phyloP scores from a whole-genome alignment of 345 rosid species.

The Psidium friedrichsthalianum region DNA sequence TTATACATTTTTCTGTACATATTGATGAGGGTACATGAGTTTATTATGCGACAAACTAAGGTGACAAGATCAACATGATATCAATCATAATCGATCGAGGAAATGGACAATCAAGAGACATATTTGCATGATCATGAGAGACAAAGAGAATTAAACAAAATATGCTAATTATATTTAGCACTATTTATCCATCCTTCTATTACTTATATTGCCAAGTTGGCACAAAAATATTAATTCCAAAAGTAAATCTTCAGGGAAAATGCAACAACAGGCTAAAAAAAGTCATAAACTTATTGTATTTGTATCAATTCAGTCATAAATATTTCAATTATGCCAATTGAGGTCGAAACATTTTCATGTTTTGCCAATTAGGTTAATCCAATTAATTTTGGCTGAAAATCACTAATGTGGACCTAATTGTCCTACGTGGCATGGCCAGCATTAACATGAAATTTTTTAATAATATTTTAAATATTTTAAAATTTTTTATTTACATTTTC shows the following conservation, averaged over 20 bases:
- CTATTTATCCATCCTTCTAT: not conserved
- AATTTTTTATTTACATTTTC: too few relatives aligned
- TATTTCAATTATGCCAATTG: rapidly evolving
- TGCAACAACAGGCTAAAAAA: not conserved
- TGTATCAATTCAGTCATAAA: not conserved
- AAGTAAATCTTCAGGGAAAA: not conserved
- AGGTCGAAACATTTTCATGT: not conserved
- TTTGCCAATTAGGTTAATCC: too few relatives aligned
- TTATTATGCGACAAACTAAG: not conserved
- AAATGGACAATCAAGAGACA: not conserved
- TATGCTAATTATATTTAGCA: not conserved
- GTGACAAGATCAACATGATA: not conserved
- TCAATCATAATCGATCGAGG: not conserved
- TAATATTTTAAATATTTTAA: too few relatives aligned
- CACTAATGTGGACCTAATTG: rapidly evolving
- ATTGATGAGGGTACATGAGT: not conserved
- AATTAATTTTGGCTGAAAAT: not conserved
- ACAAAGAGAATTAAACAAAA: not conserved
- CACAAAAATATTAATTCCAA: not conserved
- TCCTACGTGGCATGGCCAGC: too few relatives aligned
- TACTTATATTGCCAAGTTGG: not conserved
- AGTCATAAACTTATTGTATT: not conserved
- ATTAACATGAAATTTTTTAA: too few relatives aligned
- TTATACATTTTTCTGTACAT: not conserved
- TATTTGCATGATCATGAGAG: too few relatives aligned